These are phyloP conservation scores for Dipteronia sinensis DNA, from an alignment of 345 rosid species.

Conservation along the genomic window DNA sequence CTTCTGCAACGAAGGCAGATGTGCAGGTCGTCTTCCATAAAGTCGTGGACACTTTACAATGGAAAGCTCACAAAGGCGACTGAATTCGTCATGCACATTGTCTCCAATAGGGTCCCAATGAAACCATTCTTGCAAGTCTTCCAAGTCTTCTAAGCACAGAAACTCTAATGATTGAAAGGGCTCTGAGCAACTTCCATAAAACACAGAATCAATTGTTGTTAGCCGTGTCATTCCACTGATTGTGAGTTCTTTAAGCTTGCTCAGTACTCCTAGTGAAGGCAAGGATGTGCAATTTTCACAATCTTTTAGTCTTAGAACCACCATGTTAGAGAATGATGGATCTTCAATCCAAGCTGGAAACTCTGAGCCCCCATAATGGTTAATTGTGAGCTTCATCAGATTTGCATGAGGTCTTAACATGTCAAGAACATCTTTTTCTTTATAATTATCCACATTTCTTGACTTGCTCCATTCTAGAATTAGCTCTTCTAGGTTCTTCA, in stretches of 20 bases:
- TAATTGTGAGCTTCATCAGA: neutral
- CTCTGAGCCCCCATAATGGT: neutral
- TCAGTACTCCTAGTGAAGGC: neutral
- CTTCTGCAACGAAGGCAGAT: neutral
- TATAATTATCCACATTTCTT: neutral
- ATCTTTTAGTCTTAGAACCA: neutral
- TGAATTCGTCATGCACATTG: neutral
- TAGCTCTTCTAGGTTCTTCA: neutral
- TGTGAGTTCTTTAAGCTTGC: neutral
- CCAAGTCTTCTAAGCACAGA: neutral
- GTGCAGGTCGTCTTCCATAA: neutral
- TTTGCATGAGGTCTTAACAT: neutral
- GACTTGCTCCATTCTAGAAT: neutral
- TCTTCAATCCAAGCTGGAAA: neutral
- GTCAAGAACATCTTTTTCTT: neutral
- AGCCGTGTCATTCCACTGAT: neutral
- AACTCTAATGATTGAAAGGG: neutral
- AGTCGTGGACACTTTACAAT: neutral
- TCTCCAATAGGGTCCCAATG: neutral
- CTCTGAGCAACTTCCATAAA: neutral
- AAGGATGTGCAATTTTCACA: neutral
- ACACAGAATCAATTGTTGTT: neutral
- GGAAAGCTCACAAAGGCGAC: neutral
- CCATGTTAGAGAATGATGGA: neutral
- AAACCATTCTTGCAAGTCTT: neutral